Percentiles rank a stretch among this genome's conserved stretches.
phyloP scores from a whole-genome alignment of 1,284 basidiomycete species.

The Irpex rosettiformis region DNA sequence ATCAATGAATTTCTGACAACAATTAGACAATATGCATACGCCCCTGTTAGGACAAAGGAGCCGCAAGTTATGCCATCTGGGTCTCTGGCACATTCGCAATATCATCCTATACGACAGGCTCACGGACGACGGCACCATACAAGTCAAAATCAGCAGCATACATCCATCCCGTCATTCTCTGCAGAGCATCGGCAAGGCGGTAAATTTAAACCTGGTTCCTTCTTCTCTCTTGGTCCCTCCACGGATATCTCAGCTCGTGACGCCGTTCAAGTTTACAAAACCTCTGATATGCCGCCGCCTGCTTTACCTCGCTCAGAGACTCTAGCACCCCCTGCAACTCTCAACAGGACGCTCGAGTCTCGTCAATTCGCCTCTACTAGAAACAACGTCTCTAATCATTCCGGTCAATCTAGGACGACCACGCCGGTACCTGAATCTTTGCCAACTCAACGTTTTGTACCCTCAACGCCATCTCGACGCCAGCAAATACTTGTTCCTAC shows the following conservation, averaged over 20 bases:
- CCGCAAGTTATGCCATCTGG: constrained; percentile 24
- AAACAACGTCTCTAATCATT: background rate
- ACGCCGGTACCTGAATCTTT: constrained; percentile 7
- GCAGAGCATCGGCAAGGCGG: constrained; percentile 5
- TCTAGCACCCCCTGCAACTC: background rate
- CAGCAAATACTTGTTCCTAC: constrained; percentile 8
- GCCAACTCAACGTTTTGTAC: constrained; percentile 15
- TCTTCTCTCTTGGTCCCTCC: background rate
- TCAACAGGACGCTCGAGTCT: background rate
- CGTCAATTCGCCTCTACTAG: background rate
- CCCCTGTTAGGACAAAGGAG: constrained; percentile 39
- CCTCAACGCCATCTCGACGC: constrained; percentile 11
- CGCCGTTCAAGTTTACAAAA: background rate
- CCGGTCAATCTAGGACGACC: background rate
- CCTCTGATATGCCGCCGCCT: constrained; percentile 9
- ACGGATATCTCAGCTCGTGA: constrained; percentile 2
- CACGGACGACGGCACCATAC: constrained; percentile 12
- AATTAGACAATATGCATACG: constrained; percentile 61
- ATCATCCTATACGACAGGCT: constrained; percentile 18
- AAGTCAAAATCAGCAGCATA: constrained; percentile 17
- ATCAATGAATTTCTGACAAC: background rate
- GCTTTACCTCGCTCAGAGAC: background rate
- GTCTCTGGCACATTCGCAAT: constrained; percentile 22
- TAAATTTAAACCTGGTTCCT: background rate
- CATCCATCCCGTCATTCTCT: constrained; percentile 15